phyloP scores from a whole-genome alignment of 345 rosid genomes.

The Moricandia arvensis region DNA sequence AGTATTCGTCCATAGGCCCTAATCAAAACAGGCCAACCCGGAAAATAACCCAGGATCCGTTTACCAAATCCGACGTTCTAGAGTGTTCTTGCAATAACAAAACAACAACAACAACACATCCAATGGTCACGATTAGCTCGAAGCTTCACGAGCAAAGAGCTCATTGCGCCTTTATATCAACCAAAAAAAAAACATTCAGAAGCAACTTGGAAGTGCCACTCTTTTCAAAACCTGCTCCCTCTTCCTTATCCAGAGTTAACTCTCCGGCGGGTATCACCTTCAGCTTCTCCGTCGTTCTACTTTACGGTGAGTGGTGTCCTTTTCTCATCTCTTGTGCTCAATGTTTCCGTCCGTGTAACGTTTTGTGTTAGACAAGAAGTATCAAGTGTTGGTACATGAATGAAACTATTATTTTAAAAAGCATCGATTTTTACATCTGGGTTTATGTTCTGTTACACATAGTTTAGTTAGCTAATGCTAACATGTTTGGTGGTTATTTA shows the following conservation, averaged over 20 bases:
- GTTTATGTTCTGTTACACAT: not conserved
- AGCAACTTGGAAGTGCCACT: not conserved
- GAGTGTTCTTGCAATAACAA: constrained; percentile 11
- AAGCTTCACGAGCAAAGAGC: constrained; percentile 25
- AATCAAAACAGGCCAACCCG: not conserved
- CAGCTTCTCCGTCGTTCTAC: not conserved
- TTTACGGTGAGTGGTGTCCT: not conserved
- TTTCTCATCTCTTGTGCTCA: not conserved
- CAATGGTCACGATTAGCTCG: constrained; percentile 20
- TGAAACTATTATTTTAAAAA: not conserved
- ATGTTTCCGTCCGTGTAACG: not conserved
- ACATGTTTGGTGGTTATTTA: not conserved
- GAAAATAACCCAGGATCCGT: constrained; percentile 18
- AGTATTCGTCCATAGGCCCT: not conserved
- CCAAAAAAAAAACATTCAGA: not conserved
- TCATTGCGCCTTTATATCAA: not conserved
- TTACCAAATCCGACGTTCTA: constrained; percentile 14
- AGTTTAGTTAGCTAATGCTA: not conserved
- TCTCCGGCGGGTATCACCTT: not conserved
- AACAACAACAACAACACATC: constrained; percentile 4
- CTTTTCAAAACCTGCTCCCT: not conserved
- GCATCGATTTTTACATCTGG: not conserved
- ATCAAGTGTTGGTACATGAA: not conserved
- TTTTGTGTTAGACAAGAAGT: not conserved
- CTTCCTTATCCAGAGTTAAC: not conserved